Percentiles rank a stretch among this genome's conserved stretches.
These are phyloP conservation scores for Proliferodiscus dingleyae DNA, from an alignment of 2,329 filamentous ascomycete species.

Conservation along the genomic window DNA sequence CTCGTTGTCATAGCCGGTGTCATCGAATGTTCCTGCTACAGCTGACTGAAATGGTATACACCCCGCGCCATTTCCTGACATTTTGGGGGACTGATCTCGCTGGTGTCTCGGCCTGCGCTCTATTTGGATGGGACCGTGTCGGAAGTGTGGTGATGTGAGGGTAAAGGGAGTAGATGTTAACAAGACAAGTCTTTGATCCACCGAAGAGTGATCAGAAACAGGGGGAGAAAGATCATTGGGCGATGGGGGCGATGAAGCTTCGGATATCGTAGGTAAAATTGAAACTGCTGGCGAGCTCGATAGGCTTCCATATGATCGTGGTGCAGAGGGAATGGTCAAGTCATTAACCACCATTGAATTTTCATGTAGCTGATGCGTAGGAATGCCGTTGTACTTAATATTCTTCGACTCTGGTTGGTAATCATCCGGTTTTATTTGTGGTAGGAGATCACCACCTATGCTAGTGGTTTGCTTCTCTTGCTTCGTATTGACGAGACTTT, in stretches of 20 bases:
- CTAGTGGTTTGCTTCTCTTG: neutral
- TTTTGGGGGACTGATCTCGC: conserved; percentile 2
- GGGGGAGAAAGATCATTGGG: conserved; percentile 2
- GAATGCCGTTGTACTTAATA: neutral
- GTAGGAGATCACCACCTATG: conserved; percentile 2
- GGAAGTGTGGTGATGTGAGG: conserved; percentile 43
- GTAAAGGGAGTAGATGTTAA: conserved; percentile 41
- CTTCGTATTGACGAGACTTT: conserved; percentile 41
- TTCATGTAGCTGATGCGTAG: neutral
- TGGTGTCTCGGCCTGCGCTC: conserved; percentile 39
- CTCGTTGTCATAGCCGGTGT: conserved; percentile 8
- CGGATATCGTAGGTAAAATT: conserved; percentile 40
- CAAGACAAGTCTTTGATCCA: conserved; percentile 33
- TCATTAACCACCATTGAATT: conserved; percentile 20
- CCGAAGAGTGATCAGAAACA: neutral
- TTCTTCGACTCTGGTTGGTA: neutral
- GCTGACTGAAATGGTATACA: conserved; percentile 64
- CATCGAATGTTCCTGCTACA: conserved; percentile 52
- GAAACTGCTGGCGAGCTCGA: conserved; percentile 17
- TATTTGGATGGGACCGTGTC: conserved; percentile 52
- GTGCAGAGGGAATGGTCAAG: conserved; percentile 30
- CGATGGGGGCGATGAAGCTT: conserved; percentile 27
- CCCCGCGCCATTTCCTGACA: conserved; percentile 48
- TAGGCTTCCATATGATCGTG: conserved; percentile 21
- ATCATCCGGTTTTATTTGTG: neutral